Conservation (phyloP, 2,329 filamentous ascomycete genomes). For the Cytospora piceae region DNA sequence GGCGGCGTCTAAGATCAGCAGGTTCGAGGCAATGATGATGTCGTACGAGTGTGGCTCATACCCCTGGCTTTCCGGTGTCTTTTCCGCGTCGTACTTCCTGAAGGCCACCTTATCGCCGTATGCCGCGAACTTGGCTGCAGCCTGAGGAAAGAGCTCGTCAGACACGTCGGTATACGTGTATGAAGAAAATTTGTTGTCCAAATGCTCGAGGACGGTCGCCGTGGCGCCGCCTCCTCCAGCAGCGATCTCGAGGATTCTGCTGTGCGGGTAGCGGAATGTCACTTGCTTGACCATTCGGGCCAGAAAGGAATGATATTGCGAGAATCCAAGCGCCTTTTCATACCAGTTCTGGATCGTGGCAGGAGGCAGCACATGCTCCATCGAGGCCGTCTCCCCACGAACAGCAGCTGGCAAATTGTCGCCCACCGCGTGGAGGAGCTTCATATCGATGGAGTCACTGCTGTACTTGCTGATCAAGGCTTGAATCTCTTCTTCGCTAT, state of each 20-base stretch:
- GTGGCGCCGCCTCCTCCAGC: too few relatives aligned
- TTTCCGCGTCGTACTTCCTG: conserved; percentile 41
- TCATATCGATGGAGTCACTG: too few relatives aligned
- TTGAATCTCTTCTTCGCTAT: too few relatives aligned
- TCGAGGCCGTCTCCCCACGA: too few relatives aligned
- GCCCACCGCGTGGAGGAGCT: too few relatives aligned
- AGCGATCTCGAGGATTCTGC: conserved; percentile 45
- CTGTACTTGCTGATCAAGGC: too few relatives aligned
- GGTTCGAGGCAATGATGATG: conserved; percentile 44
- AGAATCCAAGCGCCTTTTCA: too few relatives aligned
- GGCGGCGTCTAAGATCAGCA: conserved; percentile 45
- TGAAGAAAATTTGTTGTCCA: conserved; percentile 39
- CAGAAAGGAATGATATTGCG: conserved; percentile 32
- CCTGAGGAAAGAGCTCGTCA: conserved; percentile 43
- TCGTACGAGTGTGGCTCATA: conserved; percentile 39
- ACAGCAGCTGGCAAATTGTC: too few relatives aligned
- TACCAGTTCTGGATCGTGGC: too few relatives aligned
- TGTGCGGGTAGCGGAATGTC: conserved; percentile 35
- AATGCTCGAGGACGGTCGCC: conserved; percentile 38
- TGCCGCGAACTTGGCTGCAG: conserved; percentile 16
- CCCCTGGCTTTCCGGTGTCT: conserved; percentile 37
- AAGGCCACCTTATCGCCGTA: too few relatives aligned
- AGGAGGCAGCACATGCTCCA: too few relatives aligned
- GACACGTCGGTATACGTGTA: conserved; percentile 52
- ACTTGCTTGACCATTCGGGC: conserved; percentile 41